Base-by-base conservation (phyloP, 352 stramenopile genomes). In the Globisporangium canariense region DNA sequence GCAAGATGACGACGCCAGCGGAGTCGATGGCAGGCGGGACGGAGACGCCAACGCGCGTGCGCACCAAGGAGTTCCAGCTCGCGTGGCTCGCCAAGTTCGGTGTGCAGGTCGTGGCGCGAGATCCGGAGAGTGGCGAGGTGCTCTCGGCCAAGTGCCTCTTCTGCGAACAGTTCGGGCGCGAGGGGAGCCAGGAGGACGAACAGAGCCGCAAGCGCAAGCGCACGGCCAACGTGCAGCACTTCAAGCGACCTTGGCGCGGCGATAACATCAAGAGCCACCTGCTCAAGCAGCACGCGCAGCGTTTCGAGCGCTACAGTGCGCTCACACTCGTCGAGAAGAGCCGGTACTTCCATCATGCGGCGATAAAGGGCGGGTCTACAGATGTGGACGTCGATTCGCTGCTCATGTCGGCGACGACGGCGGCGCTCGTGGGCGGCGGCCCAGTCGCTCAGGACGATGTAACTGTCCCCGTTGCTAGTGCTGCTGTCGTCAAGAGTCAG, bases 261-360 rank as follows among this genome's bases (percentile, higher is more conserved):
- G 51, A 66, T 40, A 66, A 60, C 60, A 55, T 66, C 32, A 47
- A 36, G 36, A 66, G 60, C 60, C 60, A 66, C 22, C 38, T 66
- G 51, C 40, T 50, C 51, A 60, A 60, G 40, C 60, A 66, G 51
- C 60, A 66, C 51, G 60, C 60, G 28, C 38, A 28, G 40, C 60
- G 51, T 28, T 66, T 55, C 9, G 60, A 47, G n/a, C 9, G 14
- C 8, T 66, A 66, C 30, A 36, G 20, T 5, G 40, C 40, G 50
- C 60, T 66, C 51, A 45, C 60, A 13, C 38, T 41, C 20, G 22
- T 54, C n/a, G 60, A 66, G 18, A 60, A 66, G 30, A 40, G 10
- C 20, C 3, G 32, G 10, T 66, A 55, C 51, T 66, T 66, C 13
- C 50, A 45, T 28, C 32, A 36, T 36, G 32, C 32, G 32, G 25